These are phyloP conservation scores for Gonium pectorale DNA, from an alignment of 139 green algal species.

Conservation along the genomic window DNA sequence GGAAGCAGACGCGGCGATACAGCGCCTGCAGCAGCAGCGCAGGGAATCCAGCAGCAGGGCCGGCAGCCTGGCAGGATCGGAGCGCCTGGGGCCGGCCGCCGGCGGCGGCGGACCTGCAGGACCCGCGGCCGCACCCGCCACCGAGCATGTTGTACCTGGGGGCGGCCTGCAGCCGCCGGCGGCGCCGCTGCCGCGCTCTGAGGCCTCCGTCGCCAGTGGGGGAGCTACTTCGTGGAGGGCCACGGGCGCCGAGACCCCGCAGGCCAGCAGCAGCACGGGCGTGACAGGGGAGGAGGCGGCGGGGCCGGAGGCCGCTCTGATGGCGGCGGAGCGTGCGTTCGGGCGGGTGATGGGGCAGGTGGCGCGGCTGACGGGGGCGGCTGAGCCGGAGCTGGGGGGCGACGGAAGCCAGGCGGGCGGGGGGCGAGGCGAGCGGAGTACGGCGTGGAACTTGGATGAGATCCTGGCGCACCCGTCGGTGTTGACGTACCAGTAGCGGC, in stretches of 20 bases:
- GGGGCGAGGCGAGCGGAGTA: background rate
- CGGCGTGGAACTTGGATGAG: slow-evolving; percentile 6
- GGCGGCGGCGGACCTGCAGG: too few relatives aligned
- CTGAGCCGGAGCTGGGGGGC: background rate
- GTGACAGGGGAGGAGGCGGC: background rate
- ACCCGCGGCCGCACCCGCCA: too few relatives aligned
- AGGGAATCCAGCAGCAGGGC: background rate
- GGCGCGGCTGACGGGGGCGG: background rate
- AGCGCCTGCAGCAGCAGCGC: too few relatives aligned
- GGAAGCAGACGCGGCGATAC: too few relatives aligned
- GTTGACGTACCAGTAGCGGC: slow-evolving; percentile 12
- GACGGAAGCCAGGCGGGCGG: background rate
- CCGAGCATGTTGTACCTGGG: too few relatives aligned
- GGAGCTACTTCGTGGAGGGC: background rate
- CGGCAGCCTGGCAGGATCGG: too few relatives aligned
- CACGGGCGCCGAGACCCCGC: background rate
- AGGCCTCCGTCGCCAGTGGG: too few relatives aligned
- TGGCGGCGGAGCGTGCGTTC: slow-evolving; percentile 2
- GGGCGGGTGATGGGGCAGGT: slow-evolving; percentile 13
- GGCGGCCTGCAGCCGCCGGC: background rate
- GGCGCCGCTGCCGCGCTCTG: background rate
- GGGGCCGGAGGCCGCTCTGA: background rate
- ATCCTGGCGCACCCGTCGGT: background rate
- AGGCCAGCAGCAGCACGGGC: background rate
- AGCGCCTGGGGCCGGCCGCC: too few relatives aligned